A percentile compares a stretch with the other conserved stretches of the same genome.
These are phyloP conservation scores for Penicillium fimorum DNA, from an alignment of 495 filamentous ascomycete species.

Conservation along the genomic window DNA sequence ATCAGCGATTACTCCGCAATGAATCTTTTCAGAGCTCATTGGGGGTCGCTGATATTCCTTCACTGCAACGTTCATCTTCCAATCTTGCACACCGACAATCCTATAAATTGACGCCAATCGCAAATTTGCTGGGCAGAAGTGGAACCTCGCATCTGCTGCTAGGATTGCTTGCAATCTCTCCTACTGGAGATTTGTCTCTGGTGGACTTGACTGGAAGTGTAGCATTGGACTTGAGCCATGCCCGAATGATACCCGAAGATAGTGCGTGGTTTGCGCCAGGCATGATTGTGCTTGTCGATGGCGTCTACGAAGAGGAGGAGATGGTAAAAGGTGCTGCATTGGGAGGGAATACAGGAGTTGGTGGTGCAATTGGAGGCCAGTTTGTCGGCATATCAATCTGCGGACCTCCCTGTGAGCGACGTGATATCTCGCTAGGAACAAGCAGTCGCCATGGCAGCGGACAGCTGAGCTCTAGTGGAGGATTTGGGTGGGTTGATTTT, in stretches of 20 bases:
- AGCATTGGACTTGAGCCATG: constrained; percentile 75
- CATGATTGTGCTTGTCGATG: constrained; percentile 93
- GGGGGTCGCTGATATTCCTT: constrained; percentile 41
- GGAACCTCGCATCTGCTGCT: constrained; percentile 84
- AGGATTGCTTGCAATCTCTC: constrained; percentile 75
- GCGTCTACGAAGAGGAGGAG: constrained; percentile 90
- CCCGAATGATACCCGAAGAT: constrained; percentile 75
- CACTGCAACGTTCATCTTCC: constrained; percentile 55
- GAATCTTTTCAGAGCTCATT: constrained; percentile 86
- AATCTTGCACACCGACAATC: constrained; percentile 55
- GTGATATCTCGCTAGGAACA: constrained; percentile 73
- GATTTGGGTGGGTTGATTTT: constrained; percentile 97
- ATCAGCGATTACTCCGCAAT: constrained; percentile 87
- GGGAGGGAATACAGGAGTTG: constrained; percentile 74
- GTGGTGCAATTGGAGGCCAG: constrained; percentile 81
- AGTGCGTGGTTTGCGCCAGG: constrained; percentile 89
- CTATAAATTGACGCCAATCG: constrained; percentile 88
- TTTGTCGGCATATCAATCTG: constrained; percentile 89
- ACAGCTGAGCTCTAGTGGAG: constrained; percentile 62
- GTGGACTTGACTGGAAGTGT: constrained; percentile 87
- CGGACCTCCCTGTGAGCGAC: constrained; percentile 84
- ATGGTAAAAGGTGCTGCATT: constrained; percentile 62
- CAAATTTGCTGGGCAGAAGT: constrained; percentile 87
- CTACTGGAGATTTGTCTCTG: constrained; percentile 78
- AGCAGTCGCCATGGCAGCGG: constrained; percentile 51